phyloP scores from a whole-genome alignment of 768 basidiomycete genomes.

The Dendrothele bispora region DNA sequence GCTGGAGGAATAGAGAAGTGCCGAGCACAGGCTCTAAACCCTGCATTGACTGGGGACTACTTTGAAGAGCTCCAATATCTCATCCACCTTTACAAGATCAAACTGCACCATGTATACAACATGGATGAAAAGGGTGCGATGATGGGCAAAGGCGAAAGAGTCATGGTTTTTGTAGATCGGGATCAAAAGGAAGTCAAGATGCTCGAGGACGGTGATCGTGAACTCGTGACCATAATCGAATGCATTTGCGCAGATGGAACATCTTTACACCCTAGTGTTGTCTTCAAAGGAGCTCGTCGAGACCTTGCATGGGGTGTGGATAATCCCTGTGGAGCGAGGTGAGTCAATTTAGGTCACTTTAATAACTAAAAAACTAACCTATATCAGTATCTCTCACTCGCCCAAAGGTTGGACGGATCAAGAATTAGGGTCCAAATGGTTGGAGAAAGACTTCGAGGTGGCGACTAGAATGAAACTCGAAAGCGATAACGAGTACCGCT shows the following conservation, averaged over 20 bases:
- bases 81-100: neutral
- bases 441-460: slow-evolving; percentile 12
- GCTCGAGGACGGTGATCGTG: neutral
- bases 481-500: neutral
- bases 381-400: slow-evolving; percentile 13
- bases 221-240: slow-evolving; percentile 1
- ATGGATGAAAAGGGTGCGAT: slow-evolving; percentile 14
- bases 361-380: neutral
- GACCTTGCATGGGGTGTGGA: neutral
- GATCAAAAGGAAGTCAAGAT: slow-evolving; percentile 4
- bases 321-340: neutral
- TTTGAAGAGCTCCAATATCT: neutral
- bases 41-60: neutral
- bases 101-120: slow-evolving; percentile 4
- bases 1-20: neutral
- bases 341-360: neutral
- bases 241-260: neutral
- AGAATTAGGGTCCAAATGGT: slow-evolving; percentile 14
- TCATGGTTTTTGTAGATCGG: slow-evolving; percentile 6
- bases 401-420: slow-evolving; percentile 19
- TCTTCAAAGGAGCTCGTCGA: neutral
- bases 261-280: neutral
- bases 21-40: neutral
- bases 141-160: slow-evolving; percentile 5
- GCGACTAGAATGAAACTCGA: neutral